Base-by-base conservation (phyloP, 805 yeast genomes). In the Starmerella bombicola region DNA sequence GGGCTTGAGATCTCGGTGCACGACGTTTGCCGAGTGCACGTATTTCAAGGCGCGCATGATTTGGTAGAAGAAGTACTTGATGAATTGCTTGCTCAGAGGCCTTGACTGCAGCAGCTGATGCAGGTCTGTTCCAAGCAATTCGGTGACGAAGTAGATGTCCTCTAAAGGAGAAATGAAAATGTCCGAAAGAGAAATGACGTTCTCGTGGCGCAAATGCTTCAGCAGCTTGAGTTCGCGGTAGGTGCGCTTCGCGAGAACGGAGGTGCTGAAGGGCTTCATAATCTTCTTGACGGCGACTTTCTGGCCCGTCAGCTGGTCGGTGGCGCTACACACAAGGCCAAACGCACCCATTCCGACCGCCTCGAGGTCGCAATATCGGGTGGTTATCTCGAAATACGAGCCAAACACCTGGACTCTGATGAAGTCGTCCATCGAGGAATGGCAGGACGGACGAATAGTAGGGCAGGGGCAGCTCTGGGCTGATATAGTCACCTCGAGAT, bases 331-430 rank as follows among this genome's bases (percentile, higher is more conserved):
- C 30, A 91, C 99, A 16, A 91, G 70, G 4, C 99, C 99, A 59
- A 91, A 91, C 6, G 98, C 98, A 20, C 99, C 99, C 99, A 91
- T 91, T 0, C 99, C 99, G 37, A 91, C 95, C 2, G 99, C 98
- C 56, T 85, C 88, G 47, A 91, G 70, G 57, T 88, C 95, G 3
- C 82, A 73, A 64, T 91, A 91, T 15, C 56, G 53, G 35, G 51
- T 50, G 20, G 57, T 53, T 41, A 54, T 50, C 51, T 54, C 56
- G 43, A 54, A 48, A 36, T 48, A 40, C 36, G 51, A 47, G 41
- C 54, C 57, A 33, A 50, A 45, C 35, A 47, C 51, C 47, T 43
- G 47, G 24, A 53, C 56, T 20, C 56, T 55, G 39, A 52, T 51
- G 32, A 53, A 53, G 32, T 53, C 56, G 43, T 51, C 50, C 53